phyloP scores from a whole-genome alignment of 140 eudicot genomes.

The Bidens hawaiensis region DNA sequence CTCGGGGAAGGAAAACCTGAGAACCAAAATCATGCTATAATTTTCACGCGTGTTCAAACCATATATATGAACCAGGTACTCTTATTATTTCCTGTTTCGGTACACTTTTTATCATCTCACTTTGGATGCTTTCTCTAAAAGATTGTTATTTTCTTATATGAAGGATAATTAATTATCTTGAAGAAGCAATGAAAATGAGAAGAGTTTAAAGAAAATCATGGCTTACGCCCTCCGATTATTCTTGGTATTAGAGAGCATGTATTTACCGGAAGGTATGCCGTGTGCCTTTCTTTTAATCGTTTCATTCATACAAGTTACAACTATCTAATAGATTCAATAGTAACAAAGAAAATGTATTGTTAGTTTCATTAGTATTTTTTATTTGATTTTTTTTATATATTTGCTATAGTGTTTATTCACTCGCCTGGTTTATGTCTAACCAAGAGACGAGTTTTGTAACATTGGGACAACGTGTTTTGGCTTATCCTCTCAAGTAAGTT shows the following conservation, averaged over 20 bases:
- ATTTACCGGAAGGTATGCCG: slow-evolving; percentile 94
- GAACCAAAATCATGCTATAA: slow-evolving; percentile 93
- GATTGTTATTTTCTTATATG: slow-evolving; percentile 16
- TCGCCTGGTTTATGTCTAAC: slow-evolving; percentile 99
- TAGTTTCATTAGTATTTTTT: slow-evolving; percentile 5
- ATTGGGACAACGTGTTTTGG: slow-evolving; percentile 91
- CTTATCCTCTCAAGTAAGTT: slow-evolving; percentile 89
- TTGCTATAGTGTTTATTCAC: slow-evolving; percentile 88
- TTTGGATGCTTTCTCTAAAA: neutral
- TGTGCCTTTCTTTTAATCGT: neutral
- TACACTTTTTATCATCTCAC: neutral
- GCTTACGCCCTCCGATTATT: slow-evolving; percentile 89
- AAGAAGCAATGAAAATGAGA: slow-evolving; percentile 97
- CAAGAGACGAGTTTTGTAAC: slow-evolving; percentile 99
- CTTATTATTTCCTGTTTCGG: neutral
- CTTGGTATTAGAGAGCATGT: slow-evolving; percentile 99
- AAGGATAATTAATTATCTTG: slow-evolving; percentile 99
- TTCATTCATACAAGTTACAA: slow-evolving; percentile 2
- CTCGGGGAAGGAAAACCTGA: slow-evolving; percentile 99
- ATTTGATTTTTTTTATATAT: neutral
- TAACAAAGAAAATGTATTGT: neutral
- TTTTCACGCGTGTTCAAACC: slow-evolving; percentile 95
- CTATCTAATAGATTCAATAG: neutral
- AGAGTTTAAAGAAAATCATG: slow-evolving; percentile 78
- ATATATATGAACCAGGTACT: slow-evolving; percentile 96